Percentiles rank a stretch among this genome's conserved stretches.
Conservation (phyloP, 371 early-diverging fungal species). For the Mortierella polycephala region DNA sequence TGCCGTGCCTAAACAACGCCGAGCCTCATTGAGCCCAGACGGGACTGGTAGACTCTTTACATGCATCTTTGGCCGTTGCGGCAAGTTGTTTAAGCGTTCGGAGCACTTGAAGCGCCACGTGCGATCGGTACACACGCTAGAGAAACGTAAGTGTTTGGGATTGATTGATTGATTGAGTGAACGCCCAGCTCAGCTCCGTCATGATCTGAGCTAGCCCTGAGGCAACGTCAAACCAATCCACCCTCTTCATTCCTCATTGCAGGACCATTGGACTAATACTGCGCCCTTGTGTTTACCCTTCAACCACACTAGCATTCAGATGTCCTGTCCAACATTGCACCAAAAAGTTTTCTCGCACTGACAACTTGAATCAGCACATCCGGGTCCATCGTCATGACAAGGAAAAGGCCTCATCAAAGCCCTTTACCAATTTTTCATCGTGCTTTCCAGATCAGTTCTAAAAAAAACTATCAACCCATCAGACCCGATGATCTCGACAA, state of each 20-base stretch:
- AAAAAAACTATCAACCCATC: no score
- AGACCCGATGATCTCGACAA: no score
- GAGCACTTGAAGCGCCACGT: constrained; percentile 76
- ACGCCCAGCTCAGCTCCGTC: no score
- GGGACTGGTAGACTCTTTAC: constrained; percentile 19
- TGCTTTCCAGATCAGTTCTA: no score
- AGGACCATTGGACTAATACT: no score
- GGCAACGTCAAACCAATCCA: no score
- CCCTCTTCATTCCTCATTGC: neutral
- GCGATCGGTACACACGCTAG: constrained; percentile 72
- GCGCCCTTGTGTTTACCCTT: neutral
- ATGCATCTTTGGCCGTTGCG: constrained; percentile 66
- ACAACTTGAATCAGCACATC: constrained; percentile 60
- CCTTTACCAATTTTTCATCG: no score
- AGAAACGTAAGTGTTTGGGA: constrained; percentile 63
- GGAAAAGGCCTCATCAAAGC: constrained; percentile 16
- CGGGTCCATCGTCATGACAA: constrained; percentile 56
- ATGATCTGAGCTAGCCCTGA: no score
- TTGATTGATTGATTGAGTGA: no score
- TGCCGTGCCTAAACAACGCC: constrained; percentile 26
- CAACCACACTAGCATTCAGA: constrained; percentile 1
- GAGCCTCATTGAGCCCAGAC: constrained; percentile 41
- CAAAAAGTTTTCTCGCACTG: constrained; percentile 59
- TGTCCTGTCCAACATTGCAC: constrained; percentile 40
- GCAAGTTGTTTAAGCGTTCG: constrained; percentile 69